These are phyloP conservation scores for Teratosphaeria pseudoeucalypti DNA, from an alignment of 2,329 filamentous ascomycete species.

Conservation along the genomic window DNA sequence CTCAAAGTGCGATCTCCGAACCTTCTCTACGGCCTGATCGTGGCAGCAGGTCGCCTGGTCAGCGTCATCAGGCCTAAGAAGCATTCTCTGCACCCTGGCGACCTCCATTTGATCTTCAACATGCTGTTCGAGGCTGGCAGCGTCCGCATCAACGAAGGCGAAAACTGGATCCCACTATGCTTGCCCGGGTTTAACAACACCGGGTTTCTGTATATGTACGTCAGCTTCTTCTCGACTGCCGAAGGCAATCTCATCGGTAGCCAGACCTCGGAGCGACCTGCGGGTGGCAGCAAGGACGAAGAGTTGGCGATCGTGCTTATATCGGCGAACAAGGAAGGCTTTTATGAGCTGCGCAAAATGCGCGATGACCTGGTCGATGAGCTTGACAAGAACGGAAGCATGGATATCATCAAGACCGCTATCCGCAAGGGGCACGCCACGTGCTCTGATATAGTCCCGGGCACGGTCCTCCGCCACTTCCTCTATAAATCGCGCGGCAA, in stretches of 20 bases:
- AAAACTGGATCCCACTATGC: slow-evolving; percentile 96
- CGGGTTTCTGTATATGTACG: slow-evolving; percentile 98
- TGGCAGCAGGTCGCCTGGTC: slow-evolving; percentile 83
- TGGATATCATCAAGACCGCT: slow-evolving; percentile 63
- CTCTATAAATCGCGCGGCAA: slow-evolving; percentile 90
- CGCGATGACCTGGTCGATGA: slow-evolving; percentile 54
- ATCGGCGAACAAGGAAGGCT: slow-evolving; percentile 84
- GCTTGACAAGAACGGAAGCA: slow-evolving; percentile 63
- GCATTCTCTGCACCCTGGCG: slow-evolving; percentile 89
- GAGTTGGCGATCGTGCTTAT: slow-evolving; percentile 85
- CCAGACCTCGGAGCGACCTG: slow-evolving; percentile 22
- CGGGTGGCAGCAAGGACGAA: slow-evolving; percentile 37
- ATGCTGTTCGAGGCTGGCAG: slow-evolving; percentile 96
- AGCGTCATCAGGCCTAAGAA: slow-evolving; percentile 90
- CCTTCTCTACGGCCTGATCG: slow-evolving; percentile 84
- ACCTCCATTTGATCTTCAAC: slow-evolving; percentile 94
- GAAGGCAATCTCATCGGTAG: not conserved
- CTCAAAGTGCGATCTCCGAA: slow-evolving; percentile 67
- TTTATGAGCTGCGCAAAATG: slow-evolving; percentile 75
- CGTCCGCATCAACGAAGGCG: slow-evolving; percentile 82
- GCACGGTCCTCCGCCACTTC: slow-evolving; percentile 77
- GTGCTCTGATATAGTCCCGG: slow-evolving; percentile 66
- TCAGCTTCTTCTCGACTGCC: slow-evolving; percentile 72
- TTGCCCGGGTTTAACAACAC: slow-evolving; percentile 94
- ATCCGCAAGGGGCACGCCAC: slow-evolving; percentile 60